Base-by-base conservation (phyloP, 1,284 basidiomycete genomes). In the Trichosporon asahii region DNA sequence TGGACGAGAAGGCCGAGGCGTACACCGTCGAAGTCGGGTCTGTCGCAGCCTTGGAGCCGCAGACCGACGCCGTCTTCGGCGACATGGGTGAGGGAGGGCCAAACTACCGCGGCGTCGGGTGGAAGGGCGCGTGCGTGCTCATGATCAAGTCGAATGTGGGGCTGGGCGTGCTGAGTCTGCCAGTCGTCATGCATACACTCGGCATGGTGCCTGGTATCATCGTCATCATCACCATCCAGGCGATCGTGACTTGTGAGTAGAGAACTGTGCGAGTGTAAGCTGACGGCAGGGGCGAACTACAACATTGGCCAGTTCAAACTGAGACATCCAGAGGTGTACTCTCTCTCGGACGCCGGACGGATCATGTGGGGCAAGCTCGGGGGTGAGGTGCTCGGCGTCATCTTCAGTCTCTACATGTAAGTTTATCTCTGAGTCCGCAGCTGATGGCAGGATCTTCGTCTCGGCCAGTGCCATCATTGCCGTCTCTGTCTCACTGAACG, bases 401-500 rank as follows among this genome's bases (percentile, higher is more conserved):
- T 44, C 18, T 44, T 44, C 18, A 6, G 4, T 18, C 18, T 44
- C 18, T 44, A 44, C 40, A 44, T 44, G 40, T 44, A 18, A n/a
- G 40, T 44, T 6, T 4, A 11, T 2, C 18, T 18, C 18, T 44
- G 40, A 4, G 4, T 14, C 40, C 18, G n/a, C 9, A 74, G 70
- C 18, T 79, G 79, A n/a, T 69, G 67, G 53, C 79, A 73, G 70
- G 70, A 68, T 73, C 46, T 73, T 77, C 40, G 73, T 77, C 23
- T 67, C 74, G 2, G 78, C 70, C 9, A 69, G 72, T 0, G 74
- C 68, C 44, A 73, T 80, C 49, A 68, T 84, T 31, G 75, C 76
- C 18, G 72, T 83, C 49, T 78, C 81, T 7, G 79, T 82, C 64
- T 80, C 83, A 0, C 74, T 85, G 64, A 84, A 85, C 78, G 80